These are phyloP conservation scores for Escallonia herrerae DNA, from an alignment of 129 eudicot species.

Conservation along the genomic window DNA sequence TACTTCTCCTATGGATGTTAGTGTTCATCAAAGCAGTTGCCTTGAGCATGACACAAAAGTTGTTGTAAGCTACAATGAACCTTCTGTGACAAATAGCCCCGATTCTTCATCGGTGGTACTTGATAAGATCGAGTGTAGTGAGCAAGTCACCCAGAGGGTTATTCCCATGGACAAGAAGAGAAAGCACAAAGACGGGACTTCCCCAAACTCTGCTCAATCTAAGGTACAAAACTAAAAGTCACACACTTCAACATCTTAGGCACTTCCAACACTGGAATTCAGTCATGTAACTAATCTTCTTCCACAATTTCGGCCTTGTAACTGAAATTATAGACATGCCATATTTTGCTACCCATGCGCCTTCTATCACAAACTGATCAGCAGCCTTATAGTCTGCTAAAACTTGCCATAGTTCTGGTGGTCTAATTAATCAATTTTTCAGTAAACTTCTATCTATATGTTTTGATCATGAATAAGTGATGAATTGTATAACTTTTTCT, in stretches of 20 bases:
- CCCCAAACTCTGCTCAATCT: constrained; percentile 23
- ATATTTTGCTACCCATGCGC: no score
- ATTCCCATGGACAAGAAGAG: constrained; percentile 16
- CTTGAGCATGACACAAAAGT: constrained; percentile 5
- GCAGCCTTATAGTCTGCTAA: no score
- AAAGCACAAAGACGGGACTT: constrained; percentile 5
- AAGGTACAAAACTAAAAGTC: constrained; percentile 9
- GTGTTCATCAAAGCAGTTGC: constrained; percentile 7
- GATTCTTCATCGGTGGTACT: constrained; percentile 17
- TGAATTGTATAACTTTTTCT: background rate
- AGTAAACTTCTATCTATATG: no score
- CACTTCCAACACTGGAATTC: no score
- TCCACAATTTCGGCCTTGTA: background rate
- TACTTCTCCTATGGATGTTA: background rate
- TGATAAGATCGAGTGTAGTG: constrained; percentile 1
- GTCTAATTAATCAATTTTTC: no score
- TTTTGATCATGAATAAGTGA: no score
- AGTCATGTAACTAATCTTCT: no score
- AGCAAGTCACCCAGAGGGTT: constrained; percentile 5
- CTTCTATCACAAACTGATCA: no score
- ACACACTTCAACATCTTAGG: no score
- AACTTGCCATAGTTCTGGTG: no score
- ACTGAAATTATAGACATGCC: background rate
- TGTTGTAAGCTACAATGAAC: constrained; percentile 1
- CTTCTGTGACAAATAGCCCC: background rate